phyloP scores from a whole-genome alignment of 2,329 filamentous ascomycete species.

The Monosporascus sp. region DNA sequence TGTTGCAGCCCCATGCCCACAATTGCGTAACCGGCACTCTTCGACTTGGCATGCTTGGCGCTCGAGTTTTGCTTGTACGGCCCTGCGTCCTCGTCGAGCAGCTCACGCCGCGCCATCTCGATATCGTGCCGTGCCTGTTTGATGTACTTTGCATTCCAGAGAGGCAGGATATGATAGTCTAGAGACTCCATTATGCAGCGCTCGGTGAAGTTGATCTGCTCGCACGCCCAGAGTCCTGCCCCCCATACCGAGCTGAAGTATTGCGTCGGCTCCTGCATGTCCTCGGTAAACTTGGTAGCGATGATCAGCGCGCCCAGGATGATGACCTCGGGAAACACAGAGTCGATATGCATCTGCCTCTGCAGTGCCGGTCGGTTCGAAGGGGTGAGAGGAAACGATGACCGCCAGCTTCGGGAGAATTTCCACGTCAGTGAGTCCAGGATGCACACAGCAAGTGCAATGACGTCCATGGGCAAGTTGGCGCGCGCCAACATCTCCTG shows the following conservation, averaged over 20 bases:
- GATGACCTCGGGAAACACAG: conserved; percentile 56
- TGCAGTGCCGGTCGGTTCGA: conserved; percentile 17
- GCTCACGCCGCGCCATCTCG: conserved; percentile 47
- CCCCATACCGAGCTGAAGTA: conserved; percentile 53
- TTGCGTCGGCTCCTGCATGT: conserved; percentile 47
- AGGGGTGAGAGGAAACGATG: conserved; percentile 46
- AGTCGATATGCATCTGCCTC: conserved; percentile 54
- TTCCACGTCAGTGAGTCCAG: conserved; percentile 58
- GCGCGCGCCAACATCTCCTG: conserved; percentile 56
- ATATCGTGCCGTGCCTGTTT: conserved; percentile 58
- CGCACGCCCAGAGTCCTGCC: conserved; percentile 49
- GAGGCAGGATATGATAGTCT: conserved; percentile 56
- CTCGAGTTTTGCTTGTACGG: conserved; percentile 11
- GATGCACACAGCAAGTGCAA: conserved; percentile 61
- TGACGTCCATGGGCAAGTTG: conserved; percentile 52
- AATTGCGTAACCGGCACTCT: conserved; percentile 33
- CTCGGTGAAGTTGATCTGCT: conserved; percentile 60
- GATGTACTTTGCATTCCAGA: conserved; percentile 52
- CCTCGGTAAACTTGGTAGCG: conserved; percentile 61
- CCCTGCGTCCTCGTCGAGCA: conserved; percentile 18
- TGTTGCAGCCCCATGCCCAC: conserved; percentile 34
- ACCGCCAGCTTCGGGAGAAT: conserved; percentile 58
- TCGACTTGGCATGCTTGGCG: conserved; percentile 30
- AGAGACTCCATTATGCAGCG: conserved; percentile 59
- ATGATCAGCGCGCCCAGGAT: conserved; percentile 58